Evolutionary conservation across 768 basidiomycete genomes (phyloP).

Genomic region (Hericium alpestre): DNA sequence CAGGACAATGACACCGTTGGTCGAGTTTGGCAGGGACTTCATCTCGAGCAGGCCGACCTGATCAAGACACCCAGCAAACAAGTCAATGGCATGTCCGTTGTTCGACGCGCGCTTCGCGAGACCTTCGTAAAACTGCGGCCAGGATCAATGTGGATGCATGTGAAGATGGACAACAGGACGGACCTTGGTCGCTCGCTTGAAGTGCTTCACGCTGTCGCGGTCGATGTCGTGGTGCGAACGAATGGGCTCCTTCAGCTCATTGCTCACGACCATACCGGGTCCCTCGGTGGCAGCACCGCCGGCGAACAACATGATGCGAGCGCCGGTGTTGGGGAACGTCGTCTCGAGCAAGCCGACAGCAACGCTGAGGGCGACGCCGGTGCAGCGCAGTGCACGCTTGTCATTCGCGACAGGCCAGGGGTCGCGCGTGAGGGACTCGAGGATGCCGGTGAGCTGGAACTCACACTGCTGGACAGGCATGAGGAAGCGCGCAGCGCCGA

Average conservation of each 20-base stretch:
- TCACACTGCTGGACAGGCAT: conserved; percentile 88
- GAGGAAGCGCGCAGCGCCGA: conserved; percentile 84
- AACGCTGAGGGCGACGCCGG: conserved; percentile 88
- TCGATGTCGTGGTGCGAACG: conserved; percentile 99
- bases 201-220: conserved; percentile 91
- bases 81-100: conserved; percentile 90
- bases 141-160: neutral
- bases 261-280: conserved; percentile 92
- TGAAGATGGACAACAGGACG: neutral
- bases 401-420: conserved; percentile 98
- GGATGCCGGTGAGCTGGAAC: conserved; percentile 88
- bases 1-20: conserved; percentile 91
- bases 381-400: conserved; percentile 86
- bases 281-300: conserved; percentile 96
- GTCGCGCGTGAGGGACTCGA: conserved; percentile 80
- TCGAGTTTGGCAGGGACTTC: conserved; percentile 91
- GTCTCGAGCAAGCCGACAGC: conserved; percentile 90
- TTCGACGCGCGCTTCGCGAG: conserved; percentile 87
- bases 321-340: conserved; percentile 92
- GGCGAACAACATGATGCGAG: conserved; percentile 89
- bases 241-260: conserved; percentile 93
- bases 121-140: conserved; percentile 79
- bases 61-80: conserved; percentile 95
- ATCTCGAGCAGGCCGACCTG: conserved; percentile 97
- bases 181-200: conserved; percentile 93